Percentiles rank a stretch among this genome's conserved stretches.
Evolutionary conservation across 1,284 basidiomycete species (phyloP).

Genomic region (Boletellus dicymbophilus): DNA sequence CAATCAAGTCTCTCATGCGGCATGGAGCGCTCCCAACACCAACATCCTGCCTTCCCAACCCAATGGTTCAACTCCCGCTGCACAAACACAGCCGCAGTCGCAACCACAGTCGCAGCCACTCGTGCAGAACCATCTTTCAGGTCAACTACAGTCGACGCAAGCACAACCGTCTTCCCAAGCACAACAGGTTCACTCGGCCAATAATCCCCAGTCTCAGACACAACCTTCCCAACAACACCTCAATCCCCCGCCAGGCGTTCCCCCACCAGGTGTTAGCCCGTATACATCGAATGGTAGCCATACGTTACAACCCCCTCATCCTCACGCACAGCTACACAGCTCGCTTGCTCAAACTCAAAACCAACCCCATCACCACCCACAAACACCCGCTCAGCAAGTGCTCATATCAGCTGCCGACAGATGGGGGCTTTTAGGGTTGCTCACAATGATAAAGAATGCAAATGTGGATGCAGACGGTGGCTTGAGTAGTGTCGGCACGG

Average conservation of each 20-base stretch:
- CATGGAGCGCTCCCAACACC: conserved; percentile 52
- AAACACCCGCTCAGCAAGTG: conserved; percentile 94
- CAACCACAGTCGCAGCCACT: conserved; percentile 23
- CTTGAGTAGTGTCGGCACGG: conserved; percentile 87
- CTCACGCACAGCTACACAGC: conserved; percentile 33
- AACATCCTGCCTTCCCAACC: conserved; percentile 37
- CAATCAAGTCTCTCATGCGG: conserved; percentile 61
- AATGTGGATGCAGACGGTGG: conserved; percentile 80
- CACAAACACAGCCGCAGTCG: conserved; percentile 35
- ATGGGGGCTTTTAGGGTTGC: conserved; percentile 89
- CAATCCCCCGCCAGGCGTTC: conserved; percentile 57
- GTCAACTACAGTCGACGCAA: conserved; percentile 22
- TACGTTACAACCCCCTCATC: conserved; percentile 35
- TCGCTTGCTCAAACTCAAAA: conserved; percentile 29
- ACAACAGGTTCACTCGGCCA: conserved; percentile 37
- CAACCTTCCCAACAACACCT: conserved; percentile 39
- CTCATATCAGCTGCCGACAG: conserved; percentile 93
- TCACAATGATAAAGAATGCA: conserved; percentile 91
- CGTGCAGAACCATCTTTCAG: conserved; percentile 34
- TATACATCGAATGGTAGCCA: conserved; percentile 47
- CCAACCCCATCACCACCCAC: conserved; percentile 54
- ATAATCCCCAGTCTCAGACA: conserved; percentile 24
- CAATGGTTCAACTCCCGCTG: conserved; percentile 24
- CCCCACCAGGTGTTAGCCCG: conserved; percentile 39
- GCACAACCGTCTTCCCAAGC: conserved; percentile 39